These are phyloP conservation scores for Hymenoscyphus fraxineus DNA, from an alignment of 2,329 filamentous ascomycete genomes.

Conservation along the genomic window DNA sequence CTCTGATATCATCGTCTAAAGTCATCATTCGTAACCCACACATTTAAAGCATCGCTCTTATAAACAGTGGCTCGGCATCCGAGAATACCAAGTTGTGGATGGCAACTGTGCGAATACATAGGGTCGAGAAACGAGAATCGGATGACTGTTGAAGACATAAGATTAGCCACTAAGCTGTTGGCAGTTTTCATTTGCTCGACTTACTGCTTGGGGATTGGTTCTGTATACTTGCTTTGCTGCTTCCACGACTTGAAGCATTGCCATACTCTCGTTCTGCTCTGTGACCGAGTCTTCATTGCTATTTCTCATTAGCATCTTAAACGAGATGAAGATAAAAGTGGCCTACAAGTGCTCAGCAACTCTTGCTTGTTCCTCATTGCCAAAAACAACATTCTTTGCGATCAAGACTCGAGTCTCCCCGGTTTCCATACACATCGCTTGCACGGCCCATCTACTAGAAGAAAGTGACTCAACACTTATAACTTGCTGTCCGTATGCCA, in stretches of 20 bases:
- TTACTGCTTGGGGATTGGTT: background rate
- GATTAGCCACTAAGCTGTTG: background rate
- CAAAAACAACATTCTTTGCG: slow-evolving; percentile 10
- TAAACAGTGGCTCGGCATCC: slow-evolving; percentile 8
- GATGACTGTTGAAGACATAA: background rate
- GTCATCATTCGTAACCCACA: background rate
- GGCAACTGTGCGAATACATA: slow-evolving; percentile 6
- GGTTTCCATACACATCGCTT: background rate
- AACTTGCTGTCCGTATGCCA: slow-evolving; percentile 59
- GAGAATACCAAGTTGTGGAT: slow-evolving; percentile 6
- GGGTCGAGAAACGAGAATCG: background rate
- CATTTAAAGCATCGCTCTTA: slow-evolving; percentile 7
- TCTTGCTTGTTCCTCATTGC: slow-evolving; percentile 1
- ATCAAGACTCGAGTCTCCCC: background rate
- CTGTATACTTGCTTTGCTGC: background rate
- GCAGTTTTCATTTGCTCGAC: background rate
- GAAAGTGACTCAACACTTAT: slow-evolving; percentile 41
- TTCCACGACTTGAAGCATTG: slow-evolving; percentile 1
- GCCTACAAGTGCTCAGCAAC: slow-evolving; percentile 8
- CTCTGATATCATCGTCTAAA: background rate
- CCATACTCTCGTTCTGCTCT: background rate
- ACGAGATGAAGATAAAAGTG: background rate
- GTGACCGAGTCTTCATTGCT: background rate
- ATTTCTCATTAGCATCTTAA: background rate
- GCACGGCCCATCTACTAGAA: background rate